phyloP scores from a whole-genome alignment of 345 rosid genomes.

The Anacardium occidentale region DNA sequence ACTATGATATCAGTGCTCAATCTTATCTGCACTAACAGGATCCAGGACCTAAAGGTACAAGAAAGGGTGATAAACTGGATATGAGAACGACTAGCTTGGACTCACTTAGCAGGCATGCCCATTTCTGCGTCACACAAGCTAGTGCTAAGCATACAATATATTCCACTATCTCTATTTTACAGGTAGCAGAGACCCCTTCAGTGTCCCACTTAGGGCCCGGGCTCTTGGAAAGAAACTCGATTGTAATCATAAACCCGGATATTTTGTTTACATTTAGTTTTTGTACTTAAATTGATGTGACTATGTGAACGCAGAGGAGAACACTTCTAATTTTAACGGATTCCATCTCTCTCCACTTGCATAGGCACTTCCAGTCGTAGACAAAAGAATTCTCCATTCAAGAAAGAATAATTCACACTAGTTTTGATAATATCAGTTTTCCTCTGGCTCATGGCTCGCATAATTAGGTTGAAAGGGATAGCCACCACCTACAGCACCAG shows the following conservation, averaged over 20 bases:
- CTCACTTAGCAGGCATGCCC: not conserved
- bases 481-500: too few species aligned
- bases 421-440: not conserved
- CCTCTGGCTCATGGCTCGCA: too few species aligned
- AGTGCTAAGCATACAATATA: constrained; percentile 8
- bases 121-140: not conserved
- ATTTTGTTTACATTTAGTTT: not conserved
- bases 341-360: not conserved
- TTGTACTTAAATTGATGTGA: not conserved
- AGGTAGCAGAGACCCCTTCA: not conserved
- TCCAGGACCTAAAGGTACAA: not conserved
- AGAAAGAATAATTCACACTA: not conserved
- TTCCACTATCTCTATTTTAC: not conserved
- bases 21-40: not conserved
- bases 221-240: not conserved
- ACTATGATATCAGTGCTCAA: constrained; percentile 10
- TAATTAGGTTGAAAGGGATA: too few species aligned
- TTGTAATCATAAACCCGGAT: not conserved
- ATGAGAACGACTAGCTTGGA: not conserved
- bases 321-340: not conserved
- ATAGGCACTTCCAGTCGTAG: not conserved
- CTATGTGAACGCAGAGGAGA: not conserved
- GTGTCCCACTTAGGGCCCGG: not conserved
- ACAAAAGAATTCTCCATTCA: not conserved
- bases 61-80: constrained; percentile 7